Evolutionary conservation across 2,329 filamentous ascomycete genomes (phyloP).

Genomic region (Lasiodiplodia sp.): DNA sequence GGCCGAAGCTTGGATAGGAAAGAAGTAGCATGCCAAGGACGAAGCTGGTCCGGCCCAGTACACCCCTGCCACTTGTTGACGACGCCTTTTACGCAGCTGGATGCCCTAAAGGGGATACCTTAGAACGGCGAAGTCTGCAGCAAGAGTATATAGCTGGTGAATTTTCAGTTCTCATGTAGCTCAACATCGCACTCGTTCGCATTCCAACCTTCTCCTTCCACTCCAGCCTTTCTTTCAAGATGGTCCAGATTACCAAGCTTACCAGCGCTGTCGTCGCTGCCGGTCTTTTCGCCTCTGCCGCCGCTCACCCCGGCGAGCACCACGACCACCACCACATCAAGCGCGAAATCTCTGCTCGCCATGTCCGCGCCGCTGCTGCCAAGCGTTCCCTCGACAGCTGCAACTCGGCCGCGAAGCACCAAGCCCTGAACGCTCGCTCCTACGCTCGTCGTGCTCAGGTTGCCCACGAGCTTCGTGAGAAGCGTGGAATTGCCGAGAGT

Average conservation of each 20-base stretch:
- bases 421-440: conserved; percentile 35
- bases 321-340: conserved; percentile 42
- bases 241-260: conserved; percentile 37
- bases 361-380: conserved; percentile 34
- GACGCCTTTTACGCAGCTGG: conserved; percentile 13
- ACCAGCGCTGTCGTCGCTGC: conserved; percentile 35
- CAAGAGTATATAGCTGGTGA: not conserved
- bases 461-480: conserved; percentile 36
- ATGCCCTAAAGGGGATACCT: not conserved
- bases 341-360: conserved; percentile 41
- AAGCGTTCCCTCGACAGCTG: conserved; percentile 36
- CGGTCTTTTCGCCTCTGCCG: conserved; percentile 34
- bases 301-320: conserved; percentile 45
- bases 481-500: conserved; percentile 39
- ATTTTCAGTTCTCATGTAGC: not conserved
- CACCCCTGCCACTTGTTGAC: conserved; percentile 24
- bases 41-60: not conserved
- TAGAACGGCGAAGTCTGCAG: no score
- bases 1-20: conserved; percentile 14
- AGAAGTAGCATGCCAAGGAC: not conserved
- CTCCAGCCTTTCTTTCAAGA: conserved; percentile 25
- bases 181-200: conserved; percentile 4
- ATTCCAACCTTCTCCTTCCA: not conserved
- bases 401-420: conserved; percentile 35
- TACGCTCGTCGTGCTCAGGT: conserved; percentile 36